Evolutionary conservation across 345 rosid genomes (phyloP).

Genomic region (Luvunga scandens): DNA sequence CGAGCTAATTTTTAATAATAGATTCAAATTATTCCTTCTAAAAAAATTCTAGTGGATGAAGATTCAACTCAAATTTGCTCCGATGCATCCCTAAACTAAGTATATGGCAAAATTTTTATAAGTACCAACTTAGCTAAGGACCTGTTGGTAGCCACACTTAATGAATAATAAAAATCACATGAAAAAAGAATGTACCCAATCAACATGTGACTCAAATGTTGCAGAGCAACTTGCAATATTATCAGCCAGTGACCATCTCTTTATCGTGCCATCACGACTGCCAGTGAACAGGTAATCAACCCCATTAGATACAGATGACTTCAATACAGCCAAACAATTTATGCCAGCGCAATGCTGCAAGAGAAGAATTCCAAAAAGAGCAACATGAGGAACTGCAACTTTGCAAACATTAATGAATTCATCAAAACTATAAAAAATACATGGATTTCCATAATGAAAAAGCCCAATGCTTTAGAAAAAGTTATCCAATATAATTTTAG

Average conservation of each 20-base stretch:
- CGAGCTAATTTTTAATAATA: neutral
- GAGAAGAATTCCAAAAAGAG: constrained; percentile 20
- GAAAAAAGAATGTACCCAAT: constrained; percentile 65
- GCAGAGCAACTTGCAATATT: constrained; percentile 77
- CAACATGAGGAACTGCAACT: constrained; percentile 15
- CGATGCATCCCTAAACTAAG: neutral
- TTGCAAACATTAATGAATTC: neutral
- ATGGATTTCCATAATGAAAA: neutral
- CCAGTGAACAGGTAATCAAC: constrained; percentile 78
- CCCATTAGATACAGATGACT: constrained; percentile 53
- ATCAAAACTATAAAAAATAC: neutral
- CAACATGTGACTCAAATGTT: constrained; percentile 98
- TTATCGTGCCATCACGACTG: constrained; percentile 98
- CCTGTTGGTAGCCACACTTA: neutral
- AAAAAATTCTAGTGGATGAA: neutral
- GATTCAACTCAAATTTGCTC: neutral
- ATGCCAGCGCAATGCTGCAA: constrained; percentile 97
- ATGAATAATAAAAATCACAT: constrained; percentile 8
- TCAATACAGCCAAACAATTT: constrained; percentile 77
- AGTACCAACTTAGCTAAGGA: neutral
- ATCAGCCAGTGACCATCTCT: constrained; percentile 84
- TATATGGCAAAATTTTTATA: neutral
- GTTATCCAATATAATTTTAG: neutral
- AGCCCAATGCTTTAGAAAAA: neutral
- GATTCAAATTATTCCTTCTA: neutral